Evolutionary conservation across 139 green algal genomes (phyloP), one percentile per base, ranked within the genome.

Genomic region (Auxenochlorella pyrenoidosa): DNA sequence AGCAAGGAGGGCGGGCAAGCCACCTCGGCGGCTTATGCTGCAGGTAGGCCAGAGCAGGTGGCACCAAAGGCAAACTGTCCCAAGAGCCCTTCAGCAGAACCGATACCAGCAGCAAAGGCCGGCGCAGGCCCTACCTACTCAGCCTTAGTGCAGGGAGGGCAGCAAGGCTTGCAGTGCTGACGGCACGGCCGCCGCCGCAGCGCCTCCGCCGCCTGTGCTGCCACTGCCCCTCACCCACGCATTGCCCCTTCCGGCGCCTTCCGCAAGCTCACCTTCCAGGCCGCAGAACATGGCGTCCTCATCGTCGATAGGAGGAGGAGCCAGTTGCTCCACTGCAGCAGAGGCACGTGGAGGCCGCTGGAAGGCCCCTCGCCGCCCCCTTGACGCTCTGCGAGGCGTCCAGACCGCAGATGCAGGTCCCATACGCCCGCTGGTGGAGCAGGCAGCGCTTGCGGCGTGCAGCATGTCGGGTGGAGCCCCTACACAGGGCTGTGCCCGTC

Each of bases 271-370:
- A 90, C 89, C 87, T 43, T 92, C 88, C 30, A 10, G 12, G 22
- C 90, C 90, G 54, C 90, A 93, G 40, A 92, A 92, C 59, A 79
- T 58, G 1, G 90, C 76, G 3, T 91, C 87, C 60, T 90, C 47
- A 26, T 90, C 83, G 30, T 86, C 85, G 16, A 91, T 84, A 0
- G 47, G 38, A 28, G 88, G 88, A 24, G 65, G 38, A 36, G 51
- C 36, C 26, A 91, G 79, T 41, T 86, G 63, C 40, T 78, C 79
- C 19, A 75, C 38, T n/a, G 65, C 75, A 41, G 75, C 43, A 68
- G 43, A 59, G 44, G 82, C 66, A 32, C 68, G 68, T 16, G 68
- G n/a, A 30, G 68, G 68, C n/a, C 34, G n/a, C 34, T 24, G 54
- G 15, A 63, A 8, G 54, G 18, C 54, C 18, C 15, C 54, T 63